phyloP scores from a whole-genome alignment of 176 grass and related monocot species.

The Oryza punctata region DNA sequence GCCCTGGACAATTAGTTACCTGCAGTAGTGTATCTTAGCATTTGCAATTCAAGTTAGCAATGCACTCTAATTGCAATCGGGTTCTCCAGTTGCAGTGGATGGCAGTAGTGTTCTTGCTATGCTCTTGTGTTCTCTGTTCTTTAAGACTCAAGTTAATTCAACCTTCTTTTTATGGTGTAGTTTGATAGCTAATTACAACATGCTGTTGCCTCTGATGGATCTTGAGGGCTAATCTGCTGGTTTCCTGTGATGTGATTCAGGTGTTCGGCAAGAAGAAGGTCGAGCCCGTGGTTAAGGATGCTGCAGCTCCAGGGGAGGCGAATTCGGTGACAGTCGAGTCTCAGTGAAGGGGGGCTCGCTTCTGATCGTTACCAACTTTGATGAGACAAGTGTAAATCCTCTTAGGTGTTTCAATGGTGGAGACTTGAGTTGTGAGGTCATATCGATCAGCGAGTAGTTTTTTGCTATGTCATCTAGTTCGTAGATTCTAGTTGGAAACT shows the following conservation, averaged over 20 bases:
- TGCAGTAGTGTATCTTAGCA: background rate
- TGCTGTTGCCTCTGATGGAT: background rate
- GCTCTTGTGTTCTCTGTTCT: background rate
- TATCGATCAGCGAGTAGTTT: background rate
- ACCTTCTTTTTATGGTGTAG: background rate
- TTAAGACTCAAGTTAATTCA: background rate
- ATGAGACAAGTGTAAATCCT: conserved; percentile 13
- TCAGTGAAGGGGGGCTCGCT: conserved; percentile 9
- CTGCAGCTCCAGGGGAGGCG: background rate
- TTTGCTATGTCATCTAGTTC: background rate
- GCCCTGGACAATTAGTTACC: background rate
- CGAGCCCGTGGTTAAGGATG: conserved; percentile 35
- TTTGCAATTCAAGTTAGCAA: background rate
- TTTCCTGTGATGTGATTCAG: background rate
- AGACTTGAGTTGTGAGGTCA: background rate
- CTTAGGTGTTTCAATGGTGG: conserved; percentile 4
- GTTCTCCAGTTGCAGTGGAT: background rate
- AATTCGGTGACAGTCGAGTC: background rate
- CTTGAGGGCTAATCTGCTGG: background rate
- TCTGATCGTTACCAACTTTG: conserved; percentile 1
- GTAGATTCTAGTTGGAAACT: background rate
- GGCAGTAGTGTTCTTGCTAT: background rate
- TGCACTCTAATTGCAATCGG: background rate
- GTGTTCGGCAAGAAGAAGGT: conserved; percentile 45
- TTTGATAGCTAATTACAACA: background rate